phyloP scores from a whole-genome alignment of 768 basidiomycete species.

The Tulasnella sp. region DNA sequence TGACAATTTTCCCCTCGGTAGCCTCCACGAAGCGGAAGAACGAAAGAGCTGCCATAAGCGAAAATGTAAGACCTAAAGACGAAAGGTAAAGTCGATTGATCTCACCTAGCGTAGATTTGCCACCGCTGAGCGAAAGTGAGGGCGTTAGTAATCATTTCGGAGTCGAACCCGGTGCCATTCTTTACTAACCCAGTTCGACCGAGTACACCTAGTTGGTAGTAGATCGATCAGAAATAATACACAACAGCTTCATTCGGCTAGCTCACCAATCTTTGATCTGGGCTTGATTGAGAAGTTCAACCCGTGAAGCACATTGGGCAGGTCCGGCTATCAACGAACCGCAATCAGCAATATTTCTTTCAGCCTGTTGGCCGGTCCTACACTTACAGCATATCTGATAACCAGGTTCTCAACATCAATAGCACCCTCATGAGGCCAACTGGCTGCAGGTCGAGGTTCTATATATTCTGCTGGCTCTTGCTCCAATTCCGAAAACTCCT shows the following conservation, averaged over 20 bases:
- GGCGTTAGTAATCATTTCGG: conserved; percentile 39
- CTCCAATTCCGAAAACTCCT: conserved; percentile 79
- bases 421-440: conserved; percentile 63
- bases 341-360: not conserved
- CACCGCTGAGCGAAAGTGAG: conserved; percentile 57
- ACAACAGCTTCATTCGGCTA: not conserved
- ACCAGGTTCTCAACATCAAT: conserved; percentile 36
- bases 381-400: conserved; percentile 36
- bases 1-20: conserved; percentile 63
- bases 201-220: conserved; percentile 66
- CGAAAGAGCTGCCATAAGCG: conserved; percentile 51
- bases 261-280: conserved; percentile 28
- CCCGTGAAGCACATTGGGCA: conserved; percentile 79
- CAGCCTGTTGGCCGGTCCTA: not conserved
- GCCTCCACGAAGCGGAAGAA: conserved; percentile 93
- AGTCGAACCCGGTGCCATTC: not conserved
- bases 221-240: conserved; percentile 40
- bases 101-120: conserved; percentile 64
- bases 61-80: not conserved
- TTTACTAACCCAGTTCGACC: conserved; percentile 41
- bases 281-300: conserved; percentile 62
- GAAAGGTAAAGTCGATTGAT: not conserved
- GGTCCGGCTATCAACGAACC: conserved; percentile 56
- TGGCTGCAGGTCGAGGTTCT: conserved; percentile 74
- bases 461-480: conserved; percentile 79